Evolutionary conservation across 352 stramenopile genomes (phyloP), one percentile per base, ranked within the genome.

Genomic region (Pythium aristosporum): DNA sequence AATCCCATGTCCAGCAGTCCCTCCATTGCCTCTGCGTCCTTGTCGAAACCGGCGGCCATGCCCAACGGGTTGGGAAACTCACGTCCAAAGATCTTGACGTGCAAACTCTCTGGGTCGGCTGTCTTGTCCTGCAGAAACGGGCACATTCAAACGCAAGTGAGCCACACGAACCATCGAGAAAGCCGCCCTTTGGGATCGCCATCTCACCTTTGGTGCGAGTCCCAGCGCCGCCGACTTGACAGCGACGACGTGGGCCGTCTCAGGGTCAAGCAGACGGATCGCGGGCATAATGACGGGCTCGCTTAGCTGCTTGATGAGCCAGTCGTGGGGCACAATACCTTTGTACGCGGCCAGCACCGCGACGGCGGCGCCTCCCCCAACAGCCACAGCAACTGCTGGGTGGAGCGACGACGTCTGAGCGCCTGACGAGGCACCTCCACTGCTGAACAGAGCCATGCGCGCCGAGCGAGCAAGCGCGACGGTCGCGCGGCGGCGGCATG

Each of bases 31-130:
- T 96, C 85, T 18, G 79, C 96, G 71, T 99, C 77, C 76, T 99
- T 99, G 74, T 99, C 97, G 75, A 99, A 99, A 52, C 97, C 97
- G 1, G 97, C 97, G 2, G 97, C 96, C 60, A 99, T 91, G 21
- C 97, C 96, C 46, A 99, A 73, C 15, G 91, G 91, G 70, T 98
- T 98, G 6, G 81, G 61, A 56, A 99, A 98, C 25, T 81, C 68
- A 0, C 94, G 76, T 0, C 83, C 83, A 43, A 95, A 80, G 10
- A 66, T 71, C 6, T 80, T 67, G 6, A 93, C 70, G 11, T 69
- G 65, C 37, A 95, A 73, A 43, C 88, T 73, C 53, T 74, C 54
- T 21, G 82, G 71, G 55, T 95, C 86, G 6, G 37, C 76, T 60
- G 1, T 75, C 71, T 51, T 91, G 25, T 52, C 46, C 46, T 52